Percentiles rank a stretch among this genome's conserved stretches.
Evolutionary conservation across 768 basidiomycete genomes (phyloP).

Genomic region (Boletus pseudopeckii): DNA sequence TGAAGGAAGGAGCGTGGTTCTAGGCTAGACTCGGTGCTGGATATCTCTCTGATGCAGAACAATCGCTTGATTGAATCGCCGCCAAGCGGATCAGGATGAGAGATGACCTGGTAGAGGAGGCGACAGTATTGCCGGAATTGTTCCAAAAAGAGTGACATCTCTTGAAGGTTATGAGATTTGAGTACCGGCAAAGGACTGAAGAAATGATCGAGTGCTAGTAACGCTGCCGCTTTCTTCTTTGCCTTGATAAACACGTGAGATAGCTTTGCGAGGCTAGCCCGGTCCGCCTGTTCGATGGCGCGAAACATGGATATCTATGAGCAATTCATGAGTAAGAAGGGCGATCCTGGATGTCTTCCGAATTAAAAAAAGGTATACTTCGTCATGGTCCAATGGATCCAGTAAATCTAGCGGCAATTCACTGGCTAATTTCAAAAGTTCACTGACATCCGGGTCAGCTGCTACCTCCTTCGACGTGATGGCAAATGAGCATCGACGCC

Average conservation of each 20-base stretch:
- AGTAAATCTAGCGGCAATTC: conserved; percentile 7
- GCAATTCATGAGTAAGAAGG: background rate
- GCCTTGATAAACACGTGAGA: conserved; percentile 26
- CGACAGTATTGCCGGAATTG: conserved; percentile 2
- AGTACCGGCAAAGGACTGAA: conserved; percentile 13
- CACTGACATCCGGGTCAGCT: background rate
- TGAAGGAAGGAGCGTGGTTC: conserved; percentile 7
- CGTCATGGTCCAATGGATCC: conserved; percentile 1
- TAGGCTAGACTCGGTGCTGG: conserved; percentile 5
- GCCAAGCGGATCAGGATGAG: background rate
- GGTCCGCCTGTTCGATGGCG: conserved; percentile 27
- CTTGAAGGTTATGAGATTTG: conserved; percentile 19
- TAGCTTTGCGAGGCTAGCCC: conserved; percentile 30
- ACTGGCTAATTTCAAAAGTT: conserved; percentile 26
- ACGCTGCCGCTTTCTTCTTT: background rate
- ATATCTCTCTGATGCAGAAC: conserved; percentile 8
- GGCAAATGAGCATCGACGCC: conserved; percentile 45
- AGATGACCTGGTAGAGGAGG: conserved; percentile 1
- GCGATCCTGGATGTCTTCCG: background rate
- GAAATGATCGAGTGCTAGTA: conserved; percentile 7
- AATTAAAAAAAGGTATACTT: conserved; percentile 8
- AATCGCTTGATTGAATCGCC: conserved; percentile 28
- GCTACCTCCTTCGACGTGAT: conserved; percentile 8
- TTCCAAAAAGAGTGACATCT: conserved; percentile 1
- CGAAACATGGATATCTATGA: conserved; percentile 31